Evolutionary conservation across 257 asterid species (phyloP), one percentile per base, ranked within the genome.

Genomic region (Nicotiana sylvestris): DNA sequence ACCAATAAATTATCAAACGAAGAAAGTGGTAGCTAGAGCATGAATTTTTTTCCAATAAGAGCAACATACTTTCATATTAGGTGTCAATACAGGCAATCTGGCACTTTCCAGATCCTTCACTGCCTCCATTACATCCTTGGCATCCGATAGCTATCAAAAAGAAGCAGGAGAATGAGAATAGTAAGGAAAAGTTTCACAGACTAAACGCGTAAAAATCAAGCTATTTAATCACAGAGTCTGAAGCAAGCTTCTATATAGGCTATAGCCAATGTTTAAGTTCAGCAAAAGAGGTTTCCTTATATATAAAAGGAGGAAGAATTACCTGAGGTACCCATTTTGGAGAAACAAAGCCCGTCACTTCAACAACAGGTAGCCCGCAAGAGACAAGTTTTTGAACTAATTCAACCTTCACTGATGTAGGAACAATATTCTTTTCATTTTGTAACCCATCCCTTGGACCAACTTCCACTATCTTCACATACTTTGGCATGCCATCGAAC

Each of bases 321-420:
- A 95, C 99, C 98, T 95, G 99, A 66, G 98, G 99, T 32, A 96
- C 98, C 98, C 99, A 94, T 86, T 93, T 94, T 67, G 98, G 98
- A 4, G 99, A 96, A 74, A 96, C 99, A 83, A 96, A 96, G 85
- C 99, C 93, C 61, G 99, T 96, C 67, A 95, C 98, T 87, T 96
- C 99, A 78, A 96, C 95, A 76, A 94, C 98, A 18, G 97, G 83
- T 84, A 96, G 88, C 66, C 99, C 99, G 76, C 91, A 85, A 33
- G 95, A 90, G 84, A 91, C 98, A 69, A 96, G 86, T 80, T 90
- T 94, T 61, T 77, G 91, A 80, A 96, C 90, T 89, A 96, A 85
- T 76, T 90, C 92, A 77, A 94, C 88, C 84, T 96, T 96, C 82
- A 96, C 92, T 2, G 90, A 77, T 64, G 98, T 89, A 25, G 99